These are phyloP conservation scores for Zalaria obscura DNA, from an alignment of 2,329 filamentous ascomycete genomes.

Conservation along the genomic window DNA sequence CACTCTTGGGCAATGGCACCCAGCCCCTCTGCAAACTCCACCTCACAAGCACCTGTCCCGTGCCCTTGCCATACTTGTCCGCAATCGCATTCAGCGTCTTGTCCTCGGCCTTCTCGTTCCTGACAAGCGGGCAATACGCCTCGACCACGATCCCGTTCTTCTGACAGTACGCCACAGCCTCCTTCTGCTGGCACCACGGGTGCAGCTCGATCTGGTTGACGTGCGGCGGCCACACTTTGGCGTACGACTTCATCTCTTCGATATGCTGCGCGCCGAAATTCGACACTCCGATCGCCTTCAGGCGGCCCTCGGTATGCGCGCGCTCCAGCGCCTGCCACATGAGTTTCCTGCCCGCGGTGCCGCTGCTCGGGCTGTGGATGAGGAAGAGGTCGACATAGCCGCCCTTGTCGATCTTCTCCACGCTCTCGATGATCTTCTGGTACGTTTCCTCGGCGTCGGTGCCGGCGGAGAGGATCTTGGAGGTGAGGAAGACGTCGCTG, in stretches of 20 bases:
- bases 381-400: constrained; percentile 61
- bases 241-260: constrained; percentile 52
- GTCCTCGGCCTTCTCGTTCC: constrained; percentile 59
- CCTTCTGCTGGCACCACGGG: constrained; percentile 55
- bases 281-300: constrained; percentile 55
- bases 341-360: constrained; percentile 39
- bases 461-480: constrained; percentile 47
- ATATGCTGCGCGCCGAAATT: constrained; percentile 57
- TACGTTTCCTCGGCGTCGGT: constrained; percentile 45
- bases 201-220: constrained; percentile 66
- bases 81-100: constrained; percentile 48
- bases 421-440: constrained; percentile 43
- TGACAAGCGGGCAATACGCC: constrained; percentile 53
- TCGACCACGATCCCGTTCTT: constrained; percentile 45
- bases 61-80: constrained; percentile 57
- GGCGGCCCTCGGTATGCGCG: constrained; percentile 43
- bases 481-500: constrained; percentile 52
- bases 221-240: constrained; percentile 53
- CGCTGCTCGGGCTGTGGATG: constrained; percentile 49
- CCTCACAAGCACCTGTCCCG: constrained; percentile 64
- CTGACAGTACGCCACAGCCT: constrained; percentile 42
- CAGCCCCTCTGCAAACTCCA: constrained; percentile 73
- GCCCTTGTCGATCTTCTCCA: constrained; percentile 43
- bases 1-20: constrained; percentile 58
- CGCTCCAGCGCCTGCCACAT: constrained; percentile 55